A percentile compares a stretch with the other conserved stretches of the same genome.
phyloP scores from a whole-genome alignment of 139 green algal species.

The Limnomonas spitsbergensis region DNA sequence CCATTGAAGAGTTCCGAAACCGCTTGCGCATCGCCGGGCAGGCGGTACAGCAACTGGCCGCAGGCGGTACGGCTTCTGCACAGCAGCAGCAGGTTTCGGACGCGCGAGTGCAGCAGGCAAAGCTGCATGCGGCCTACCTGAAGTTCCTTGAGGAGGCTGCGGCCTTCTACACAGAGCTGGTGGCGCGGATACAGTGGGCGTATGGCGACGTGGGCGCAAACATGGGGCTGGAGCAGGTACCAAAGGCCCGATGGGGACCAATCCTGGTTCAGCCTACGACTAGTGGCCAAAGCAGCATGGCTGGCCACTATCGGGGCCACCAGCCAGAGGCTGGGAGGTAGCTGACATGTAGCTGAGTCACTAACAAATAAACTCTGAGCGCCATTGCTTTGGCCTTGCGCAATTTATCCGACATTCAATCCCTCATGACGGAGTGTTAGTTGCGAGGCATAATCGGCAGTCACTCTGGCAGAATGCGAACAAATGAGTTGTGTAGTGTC shows the following conservation, averaged over 20 bases:
- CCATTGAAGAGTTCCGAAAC: constrained; percentile 73
- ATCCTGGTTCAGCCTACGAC: too few species aligned
- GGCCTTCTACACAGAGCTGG: constrained; percentile 63
- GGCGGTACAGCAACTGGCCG: constrained; percentile 7
- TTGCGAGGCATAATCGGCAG: too few species aligned
- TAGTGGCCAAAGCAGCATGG: too few species aligned
- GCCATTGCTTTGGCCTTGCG: too few species aligned
- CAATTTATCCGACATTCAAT: too few species aligned
- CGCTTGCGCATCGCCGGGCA: constrained; percentile 32
- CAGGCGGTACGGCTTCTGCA: background rate
- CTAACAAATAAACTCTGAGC: background rate
- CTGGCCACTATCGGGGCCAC: too few species aligned
- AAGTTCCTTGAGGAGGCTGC: constrained; percentile 61
- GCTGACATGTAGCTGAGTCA: too few species aligned
- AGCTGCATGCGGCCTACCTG: constrained; percentile 41
- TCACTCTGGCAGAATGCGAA: too few species aligned
- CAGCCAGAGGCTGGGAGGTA: too few species aligned
- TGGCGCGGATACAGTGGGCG: constrained; percentile 55
- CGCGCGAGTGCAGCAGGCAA: constrained; percentile 12
- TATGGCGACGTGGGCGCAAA: constrained; percentile 29
- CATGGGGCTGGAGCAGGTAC: constrained; percentile 25
- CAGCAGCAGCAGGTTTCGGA: constrained; percentile 24
- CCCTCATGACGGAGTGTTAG: too few species aligned
- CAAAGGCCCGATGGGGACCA: background rate
- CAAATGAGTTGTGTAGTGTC: too few species aligned